phyloP scores from a whole-genome alignment of 768 basidiomycete species.

The Cystobasidium ongulense region DNA sequence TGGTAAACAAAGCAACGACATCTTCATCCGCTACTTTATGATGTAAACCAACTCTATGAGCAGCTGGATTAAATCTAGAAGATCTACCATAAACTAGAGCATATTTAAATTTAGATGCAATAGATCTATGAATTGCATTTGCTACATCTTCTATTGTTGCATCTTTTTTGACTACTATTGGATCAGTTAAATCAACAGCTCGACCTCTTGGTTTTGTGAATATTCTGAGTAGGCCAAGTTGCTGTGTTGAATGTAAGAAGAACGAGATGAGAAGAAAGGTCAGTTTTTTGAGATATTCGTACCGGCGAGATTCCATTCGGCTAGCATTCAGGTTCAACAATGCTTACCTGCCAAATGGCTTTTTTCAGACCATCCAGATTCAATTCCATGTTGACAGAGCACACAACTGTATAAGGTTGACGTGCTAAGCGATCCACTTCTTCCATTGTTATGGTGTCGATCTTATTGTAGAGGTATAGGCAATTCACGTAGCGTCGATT shows the following conservation, averaged over 20 bases:
- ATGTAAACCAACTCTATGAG: constrained; percentile 41
- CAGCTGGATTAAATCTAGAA: constrained; percentile 40
- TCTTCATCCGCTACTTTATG: constrained; percentile 38
- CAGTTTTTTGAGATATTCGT: too few relatives aligned
- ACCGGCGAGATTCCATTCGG: too few relatives aligned
- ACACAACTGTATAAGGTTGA: constrained; percentile 77
- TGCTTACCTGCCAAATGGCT: constrained; percentile 48
- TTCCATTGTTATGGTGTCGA: constrained; percentile 64
- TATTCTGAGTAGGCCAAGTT: constrained; percentile 73
- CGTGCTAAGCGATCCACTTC: constrained; percentile 69
- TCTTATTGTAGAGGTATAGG: constrained; percentile 70
- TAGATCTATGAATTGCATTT: constrained; percentile 55
- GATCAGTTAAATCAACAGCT: constrained; percentile 82
- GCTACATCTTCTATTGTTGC: constrained; percentile 67
- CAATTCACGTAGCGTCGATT: constrained; percentile 93
- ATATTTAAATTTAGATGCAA: constrained; percentile 86
- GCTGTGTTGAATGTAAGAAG: constrained; percentile 44
- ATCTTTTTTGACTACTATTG: constrained; percentile 72
- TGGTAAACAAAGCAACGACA: constrained; percentile 21
- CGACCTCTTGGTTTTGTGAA: constrained; percentile 98
- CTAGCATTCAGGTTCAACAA: background rate
- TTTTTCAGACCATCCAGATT: constrained; percentile 54
- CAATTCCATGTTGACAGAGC: constrained; percentile 88
- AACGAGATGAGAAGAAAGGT: constrained; percentile 38
- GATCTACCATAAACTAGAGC: constrained; percentile 68